Conservation (phyloP, 1,284 basidiomycete species). For the Apiotrichum porosum region DNA sequence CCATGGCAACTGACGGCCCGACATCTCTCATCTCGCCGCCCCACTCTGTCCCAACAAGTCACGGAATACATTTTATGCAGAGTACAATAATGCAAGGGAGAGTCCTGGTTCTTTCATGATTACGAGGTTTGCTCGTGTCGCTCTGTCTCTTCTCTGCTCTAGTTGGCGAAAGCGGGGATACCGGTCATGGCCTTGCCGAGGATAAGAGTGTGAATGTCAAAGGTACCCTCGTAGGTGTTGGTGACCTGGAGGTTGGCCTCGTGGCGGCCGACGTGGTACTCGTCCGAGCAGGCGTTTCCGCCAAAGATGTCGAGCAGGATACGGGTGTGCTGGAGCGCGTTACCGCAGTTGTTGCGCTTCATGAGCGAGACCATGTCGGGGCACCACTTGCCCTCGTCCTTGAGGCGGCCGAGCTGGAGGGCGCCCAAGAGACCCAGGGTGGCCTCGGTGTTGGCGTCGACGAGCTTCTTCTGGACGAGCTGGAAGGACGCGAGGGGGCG, state of each 20-base stretch:
- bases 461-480: slow-evolving; percentile 92
- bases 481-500: slow-evolving; percentile 91
- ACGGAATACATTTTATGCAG: no score
- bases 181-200: slow-evolving; percentile 87
- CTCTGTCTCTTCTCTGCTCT: not conserved
- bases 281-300: slow-evolving; percentile 83
- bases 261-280: slow-evolving; percentile 83
- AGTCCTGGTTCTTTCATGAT: no score
- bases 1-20: no score
- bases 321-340: slow-evolving; percentile 77
- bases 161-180: slow-evolving; percentile 44
- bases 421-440: slow-evolving; percentile 74
- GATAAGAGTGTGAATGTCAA: slow-evolving; percentile 53
- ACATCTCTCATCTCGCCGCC: no score
- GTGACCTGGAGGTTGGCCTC: slow-evolving; percentile 86
- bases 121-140: no score
- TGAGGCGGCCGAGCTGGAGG: slow-evolving; percentile 75
- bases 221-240: slow-evolving; percentile 82
- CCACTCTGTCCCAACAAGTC: no score
- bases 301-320: slow-evolving; percentile 81
- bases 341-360: slow-evolving; percentile 94
- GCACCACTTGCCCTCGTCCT: slow-evolving; percentile 70
- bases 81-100: no score
- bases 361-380: slow-evolving; percentile 93
- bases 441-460: slow-evolving; percentile 82